phyloP scores from a whole-genome alignment of 108 stramenopile species.

The Cylindrotheca fusiformis region DNA sequence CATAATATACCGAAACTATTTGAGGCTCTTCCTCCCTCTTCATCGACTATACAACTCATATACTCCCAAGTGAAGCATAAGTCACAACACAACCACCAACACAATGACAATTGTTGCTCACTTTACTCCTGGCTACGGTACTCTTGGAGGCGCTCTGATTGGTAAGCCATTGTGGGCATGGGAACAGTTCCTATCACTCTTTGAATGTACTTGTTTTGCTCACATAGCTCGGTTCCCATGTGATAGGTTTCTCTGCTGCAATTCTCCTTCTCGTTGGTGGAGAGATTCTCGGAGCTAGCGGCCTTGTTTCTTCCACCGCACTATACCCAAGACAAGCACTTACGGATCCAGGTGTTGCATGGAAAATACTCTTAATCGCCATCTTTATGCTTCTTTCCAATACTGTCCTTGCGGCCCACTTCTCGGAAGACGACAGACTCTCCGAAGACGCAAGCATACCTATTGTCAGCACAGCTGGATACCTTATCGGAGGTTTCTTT shows the following conservation, averaged over 20 bases:
- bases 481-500: slow-evolving; percentile 57
- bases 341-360: slow-evolving; percentile 34
- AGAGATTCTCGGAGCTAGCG: slow-evolving; percentile 69
- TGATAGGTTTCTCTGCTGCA: slow-evolving; percentile 23
- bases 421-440: slow-evolving; percentile 8
- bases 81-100: background rate
- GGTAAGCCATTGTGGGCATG: slow-evolving; percentile 6
- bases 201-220: too few species aligned
- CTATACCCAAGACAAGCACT: slow-evolving; percentile 31
- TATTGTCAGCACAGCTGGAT: slow-evolving; percentile 28
- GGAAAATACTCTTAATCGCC: slow-evolving; percentile 57
- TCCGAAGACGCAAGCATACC: slow-evolving; percentile 11
- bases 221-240: too few species aligned
- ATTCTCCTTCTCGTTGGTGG: slow-evolving; percentile 61
- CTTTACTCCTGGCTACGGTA: slow-evolving; percentile 20
- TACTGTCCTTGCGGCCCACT: slow-evolving; percentile 22
- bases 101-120: background rate
- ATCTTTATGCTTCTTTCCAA: slow-evolving; percentile 44
- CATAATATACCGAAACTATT: too few species aligned
- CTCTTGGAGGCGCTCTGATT: slow-evolving; percentile 19
- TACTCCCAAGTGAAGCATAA: too few species aligned
- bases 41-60: too few species aligned
- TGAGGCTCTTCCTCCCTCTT: too few species aligned
- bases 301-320: slow-evolving; percentile 45
- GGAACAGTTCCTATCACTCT: too few species aligned